Evolutionary conservation across 805 yeast species (phyloP).

Genomic region (Yarrowia sp.): DNA sequence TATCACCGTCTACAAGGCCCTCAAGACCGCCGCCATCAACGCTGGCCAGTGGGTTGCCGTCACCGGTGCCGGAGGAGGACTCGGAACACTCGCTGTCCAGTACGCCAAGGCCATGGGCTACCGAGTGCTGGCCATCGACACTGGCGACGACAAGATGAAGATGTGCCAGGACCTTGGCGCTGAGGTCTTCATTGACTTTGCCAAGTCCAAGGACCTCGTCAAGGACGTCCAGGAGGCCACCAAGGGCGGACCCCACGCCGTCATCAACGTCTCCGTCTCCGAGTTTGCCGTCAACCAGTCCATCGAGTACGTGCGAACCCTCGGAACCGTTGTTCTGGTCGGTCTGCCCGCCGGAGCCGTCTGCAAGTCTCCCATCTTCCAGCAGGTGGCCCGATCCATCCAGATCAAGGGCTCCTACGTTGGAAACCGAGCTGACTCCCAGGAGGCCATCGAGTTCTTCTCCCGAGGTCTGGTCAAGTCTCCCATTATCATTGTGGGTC

Average conservation of each 20-base stretch:
- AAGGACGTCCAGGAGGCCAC: constrained; percentile 63
- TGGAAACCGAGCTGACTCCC: constrained; percentile 87
- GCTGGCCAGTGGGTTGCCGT: constrained; percentile 81
- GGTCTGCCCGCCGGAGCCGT: constrained; percentile 84
- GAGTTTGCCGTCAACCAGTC: constrained; percentile 70
- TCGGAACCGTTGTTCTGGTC: constrained; percentile 74
- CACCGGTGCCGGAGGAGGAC: constrained; percentile 83
- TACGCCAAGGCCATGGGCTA: constrained; percentile 80
- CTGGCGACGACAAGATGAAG: constrained; percentile 67
- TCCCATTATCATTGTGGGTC: constrained; percentile 77
- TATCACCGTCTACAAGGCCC: constrained; percentile 88
- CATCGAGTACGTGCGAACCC: constrained; percentile 64
- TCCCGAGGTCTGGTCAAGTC: constrained; percentile 72
- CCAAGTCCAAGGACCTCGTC: constrained; percentile 61
- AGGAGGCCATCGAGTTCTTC: constrained; percentile 80
- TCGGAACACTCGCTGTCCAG: constrained; percentile 76
- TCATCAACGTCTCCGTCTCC: constrained; percentile 76
- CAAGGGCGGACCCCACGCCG: constrained; percentile 79
- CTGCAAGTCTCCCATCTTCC: constrained; percentile 71
- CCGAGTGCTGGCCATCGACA: constrained; percentile 74
- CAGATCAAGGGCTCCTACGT: constrained; percentile 82
- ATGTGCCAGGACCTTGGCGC: constrained; percentile 68
- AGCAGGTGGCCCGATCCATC: constrained; percentile 74
- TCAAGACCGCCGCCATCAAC: constrained; percentile 73
- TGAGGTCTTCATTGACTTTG: constrained; percentile 67